Percentiles rank a stretch among this genome's conserved stretches.
phyloP scores from a whole-genome alignment of 768 basidiomycete species.

The Infundibulicybe gibba region DNA sequence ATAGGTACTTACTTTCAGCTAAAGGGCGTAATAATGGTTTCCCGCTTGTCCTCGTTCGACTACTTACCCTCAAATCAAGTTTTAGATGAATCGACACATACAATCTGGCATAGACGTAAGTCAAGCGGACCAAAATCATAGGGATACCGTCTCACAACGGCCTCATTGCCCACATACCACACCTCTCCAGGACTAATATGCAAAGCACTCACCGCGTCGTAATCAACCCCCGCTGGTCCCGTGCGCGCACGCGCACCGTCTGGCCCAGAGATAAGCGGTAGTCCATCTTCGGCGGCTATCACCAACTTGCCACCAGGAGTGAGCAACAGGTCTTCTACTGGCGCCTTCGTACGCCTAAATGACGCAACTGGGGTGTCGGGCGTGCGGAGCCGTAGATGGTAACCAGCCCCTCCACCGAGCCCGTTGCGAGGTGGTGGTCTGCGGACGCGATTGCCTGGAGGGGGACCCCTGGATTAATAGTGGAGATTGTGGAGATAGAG shows the following conservation, averaged over 20 bases:
- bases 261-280: slow-evolving; percentile 52
- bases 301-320: slow-evolving; percentile 30
- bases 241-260: slow-evolving; percentile 38
- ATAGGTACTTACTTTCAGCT: no score
- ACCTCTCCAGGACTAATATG: slow-evolving; percentile 29
- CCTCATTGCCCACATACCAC: slow-evolving; percentile 64
- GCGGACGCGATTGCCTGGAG: slow-evolving; percentile 45
- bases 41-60: no score
- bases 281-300: slow-evolving; percentile 54
- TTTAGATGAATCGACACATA: no score
- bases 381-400: slow-evolving; percentile 49
- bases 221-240: slow-evolving; percentile 56
- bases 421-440: slow-evolving; percentile 49
- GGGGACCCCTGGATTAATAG: slow-evolving; percentile 18
- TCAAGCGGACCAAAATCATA: no score
- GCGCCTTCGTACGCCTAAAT: no score
- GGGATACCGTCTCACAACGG: no score
- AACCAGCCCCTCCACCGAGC: slow-evolving; percentile 51
- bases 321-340: slow-evolving; percentile 49
- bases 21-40: no score
- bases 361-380: slow-evolving; percentile 34
- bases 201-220: no score
- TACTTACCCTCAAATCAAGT: no score
- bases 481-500: no score
- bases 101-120: no score